Conservation (phyloP, 2,329 filamentous ascomycete species). For the Curvularia sp. region DNA sequence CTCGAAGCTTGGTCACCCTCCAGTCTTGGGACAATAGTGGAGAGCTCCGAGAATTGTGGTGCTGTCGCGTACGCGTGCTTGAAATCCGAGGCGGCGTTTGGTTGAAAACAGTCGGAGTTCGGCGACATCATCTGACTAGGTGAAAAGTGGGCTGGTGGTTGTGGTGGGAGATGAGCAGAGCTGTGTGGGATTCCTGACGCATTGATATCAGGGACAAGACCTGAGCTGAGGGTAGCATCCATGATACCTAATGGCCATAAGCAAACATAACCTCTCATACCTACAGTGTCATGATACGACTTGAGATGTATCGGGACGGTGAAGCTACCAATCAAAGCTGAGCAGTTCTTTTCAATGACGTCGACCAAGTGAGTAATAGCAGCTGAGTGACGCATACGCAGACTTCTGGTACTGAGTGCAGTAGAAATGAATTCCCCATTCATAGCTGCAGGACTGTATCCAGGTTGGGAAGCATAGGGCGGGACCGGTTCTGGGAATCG, state of each 20-base stretch:
- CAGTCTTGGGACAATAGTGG: neutral
- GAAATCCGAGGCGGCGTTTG: constrained; percentile 6
- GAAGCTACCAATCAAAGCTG: constrained; percentile 35
- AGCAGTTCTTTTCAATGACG: constrained; percentile 36
- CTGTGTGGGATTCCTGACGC: constrained; percentile 11
- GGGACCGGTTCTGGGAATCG: constrained; percentile 26
- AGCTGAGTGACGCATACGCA: constrained; percentile 28
- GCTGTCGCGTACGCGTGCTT: constrained; percentile 12
- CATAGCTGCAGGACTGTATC: neutral
- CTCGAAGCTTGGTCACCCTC: constrained; percentile 3
- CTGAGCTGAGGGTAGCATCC: constrained; percentile 35
- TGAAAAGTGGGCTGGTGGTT: constrained; percentile 1
- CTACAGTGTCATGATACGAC: constrained; percentile 31
- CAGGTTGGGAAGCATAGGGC: neutral
- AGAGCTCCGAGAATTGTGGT: constrained; percentile 12
- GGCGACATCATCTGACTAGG: neutral
- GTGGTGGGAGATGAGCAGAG: constrained; percentile 6
- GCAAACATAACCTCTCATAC: constrained; percentile 39
- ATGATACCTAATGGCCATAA: constrained; percentile 41
- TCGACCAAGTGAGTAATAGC: constrained; percentile 31
- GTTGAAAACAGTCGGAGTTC: constrained; percentile 6
- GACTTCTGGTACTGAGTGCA: constrained; percentile 22
- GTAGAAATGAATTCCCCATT: constrained; percentile 9
- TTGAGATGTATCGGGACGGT: constrained; percentile 37
- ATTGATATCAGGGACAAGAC: constrained; percentile 35